Evolutionary conservation across 352 stramenopile species (phyloP), one percentile per base, ranked within the genome.

Genomic region (Globisporangium echinulatum): DNA sequence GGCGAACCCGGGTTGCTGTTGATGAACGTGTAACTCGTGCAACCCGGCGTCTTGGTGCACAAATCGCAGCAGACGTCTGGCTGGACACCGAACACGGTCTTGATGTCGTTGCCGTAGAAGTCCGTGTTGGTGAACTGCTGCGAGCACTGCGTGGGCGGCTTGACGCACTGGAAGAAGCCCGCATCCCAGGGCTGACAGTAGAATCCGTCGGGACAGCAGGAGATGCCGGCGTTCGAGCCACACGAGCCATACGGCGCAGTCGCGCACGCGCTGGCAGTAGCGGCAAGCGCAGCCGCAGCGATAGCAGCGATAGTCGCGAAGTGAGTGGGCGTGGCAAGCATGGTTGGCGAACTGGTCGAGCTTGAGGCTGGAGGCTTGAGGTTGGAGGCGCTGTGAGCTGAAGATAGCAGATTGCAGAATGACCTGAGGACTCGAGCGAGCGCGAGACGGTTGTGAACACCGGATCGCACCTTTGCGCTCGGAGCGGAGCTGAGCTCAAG

Each of bases 181-280:
- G 60, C 49, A 54, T 65, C 70, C 74, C 71, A 83, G 4, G 74
- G 74, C 42, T 79, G 70, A 58, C 72, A 81, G 55, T 83, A 81
- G 47, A 56, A 67, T 47, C 65, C 14, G 14, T 17, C 13, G 3
- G 46, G 46, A 1, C 46, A 49, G 46, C 46, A 49, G 15, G 46
- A 49, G 0, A 49, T 5, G 19, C 52, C 38, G 52, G 38, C 38
- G 49, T 43, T 54, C n/a, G 19, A 42, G 62, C 61, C 49, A n/a
- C 49, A 54, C 3, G 19, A 54, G 17, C 49, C 49, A 25, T 38
- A 54, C 14, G 49, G 49, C 49, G 25, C 52, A 1, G n/a, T 56
- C n/a, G 38, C 14, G 52, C 52, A 56, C 5, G 51, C 9, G 54
- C 17, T 50, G n/a, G 42, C 25, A 36, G 54, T 55, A 6, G 33